These are phyloP conservation scores for Aspergillus bombycis DNA, from an alignment of 2,329 filamentous ascomycete genomes.

Conservation along the genomic window DNA sequence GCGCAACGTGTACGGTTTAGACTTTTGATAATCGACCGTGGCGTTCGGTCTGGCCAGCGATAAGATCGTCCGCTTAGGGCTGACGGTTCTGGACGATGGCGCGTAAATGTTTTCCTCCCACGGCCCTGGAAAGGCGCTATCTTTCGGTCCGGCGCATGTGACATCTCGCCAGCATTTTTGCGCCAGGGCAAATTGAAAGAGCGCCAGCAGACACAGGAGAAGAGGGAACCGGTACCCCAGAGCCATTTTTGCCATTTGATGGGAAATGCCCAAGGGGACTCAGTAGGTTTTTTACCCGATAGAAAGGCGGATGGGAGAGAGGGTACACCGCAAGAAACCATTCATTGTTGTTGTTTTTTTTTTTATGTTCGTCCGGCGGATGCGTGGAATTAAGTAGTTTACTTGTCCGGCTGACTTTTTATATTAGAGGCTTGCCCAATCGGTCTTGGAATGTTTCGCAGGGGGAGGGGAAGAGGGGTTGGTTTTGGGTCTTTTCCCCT, in stretches of 20 bases:
- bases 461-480: neutral
- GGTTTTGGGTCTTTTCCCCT: conserved; percentile 4
- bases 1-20: conserved; percentile 32
- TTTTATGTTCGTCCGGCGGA: neutral
- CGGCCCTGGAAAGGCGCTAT: conserved; percentile 57
- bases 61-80: conserved; percentile 48
- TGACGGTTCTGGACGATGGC: conserved; percentile 54
- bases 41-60: conserved; percentile 35
- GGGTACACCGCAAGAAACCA: neutral
- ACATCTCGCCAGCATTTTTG: conserved; percentile 59
- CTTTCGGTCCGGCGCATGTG: conserved; percentile 54
- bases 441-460: conserved; percentile 12
- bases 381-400: neutral
- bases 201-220: conserved; percentile 18
- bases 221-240: conserved; percentile 12
- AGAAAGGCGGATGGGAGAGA: neutral
- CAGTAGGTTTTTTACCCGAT: neutral
- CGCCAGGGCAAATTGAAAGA: conserved; percentile 20
- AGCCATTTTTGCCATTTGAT: conserved; percentile 15
- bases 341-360: neutral
- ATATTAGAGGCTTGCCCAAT: conserved; percentile 3
- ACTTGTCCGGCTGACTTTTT: neutral
- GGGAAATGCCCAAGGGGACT: neutral
- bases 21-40: conserved; percentile 31
- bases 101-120: conserved; percentile 65